Percentiles rank a stretch among this genome's conserved stretches.
Conservation (phyloP, 2,329 filamentous ascomycete genomes). For the Aciculosporium take region DNA sequence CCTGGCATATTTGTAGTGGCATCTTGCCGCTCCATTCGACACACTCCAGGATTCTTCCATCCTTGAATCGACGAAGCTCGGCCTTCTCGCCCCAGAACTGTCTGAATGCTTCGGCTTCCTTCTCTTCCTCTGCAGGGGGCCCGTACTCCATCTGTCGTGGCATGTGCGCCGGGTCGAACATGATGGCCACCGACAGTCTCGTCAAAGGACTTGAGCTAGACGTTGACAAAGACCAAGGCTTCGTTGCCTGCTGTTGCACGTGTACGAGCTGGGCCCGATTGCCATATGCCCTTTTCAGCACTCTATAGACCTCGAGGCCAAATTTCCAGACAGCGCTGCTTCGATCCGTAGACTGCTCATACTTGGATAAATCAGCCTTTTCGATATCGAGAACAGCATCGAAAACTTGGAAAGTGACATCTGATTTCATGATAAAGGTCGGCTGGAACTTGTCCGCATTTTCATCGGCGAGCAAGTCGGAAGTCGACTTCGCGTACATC, state of each 20-base stretch:
- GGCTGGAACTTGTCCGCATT: constrained; percentile 68
- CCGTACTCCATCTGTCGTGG: constrained; percentile 74
- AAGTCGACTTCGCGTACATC: constrained; percentile 58
- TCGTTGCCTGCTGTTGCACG: constrained; percentile 28
- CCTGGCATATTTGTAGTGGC: constrained; percentile 54
- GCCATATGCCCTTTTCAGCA: constrained; percentile 57
- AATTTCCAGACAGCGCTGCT: constrained; percentile 31
- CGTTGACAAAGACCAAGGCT: constrained; percentile 17
- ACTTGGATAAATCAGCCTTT: constrained; percentile 15
- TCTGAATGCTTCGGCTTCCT: constrained; percentile 67
- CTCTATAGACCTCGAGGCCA: constrained; percentile 44
- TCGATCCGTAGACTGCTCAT: constrained; percentile 21
- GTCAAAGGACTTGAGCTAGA: constrained; percentile 12
- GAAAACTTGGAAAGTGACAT: constrained; percentile 39
- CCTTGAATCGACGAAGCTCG: constrained; percentile 85
- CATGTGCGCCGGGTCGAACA: constrained; percentile 60
- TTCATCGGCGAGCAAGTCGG: constrained; percentile 61
- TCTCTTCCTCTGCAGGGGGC: constrained; percentile 71
- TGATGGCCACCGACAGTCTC: constrained; percentile 48
- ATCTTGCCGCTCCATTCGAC: constrained; percentile 64
- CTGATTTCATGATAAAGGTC: constrained; percentile 58
- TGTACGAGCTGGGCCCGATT: constrained; percentile 59
- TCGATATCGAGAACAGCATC: constrained; percentile 31
- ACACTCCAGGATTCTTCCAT: constrained; percentile 86
- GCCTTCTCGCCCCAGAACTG: constrained; percentile 92